Conservation (phyloP, 1,284 basidiomycete species). For the Mycena citricolor region DNA sequence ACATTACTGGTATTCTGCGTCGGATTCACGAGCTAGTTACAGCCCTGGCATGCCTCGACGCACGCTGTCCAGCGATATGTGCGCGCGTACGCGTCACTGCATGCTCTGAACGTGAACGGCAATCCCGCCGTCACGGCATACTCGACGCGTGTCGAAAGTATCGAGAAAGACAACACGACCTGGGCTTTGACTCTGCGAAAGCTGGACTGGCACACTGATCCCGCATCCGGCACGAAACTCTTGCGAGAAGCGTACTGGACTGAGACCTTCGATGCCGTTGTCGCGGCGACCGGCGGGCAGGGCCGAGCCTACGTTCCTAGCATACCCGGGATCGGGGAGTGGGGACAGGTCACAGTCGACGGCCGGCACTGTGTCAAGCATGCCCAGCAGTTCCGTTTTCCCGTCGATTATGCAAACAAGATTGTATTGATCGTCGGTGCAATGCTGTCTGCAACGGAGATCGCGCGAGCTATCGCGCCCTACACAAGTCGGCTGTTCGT, state of each 20-base stretch:
- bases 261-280: conserved; percentile 24
- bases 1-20: neutral
- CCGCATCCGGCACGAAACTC: conserved; percentile 17
- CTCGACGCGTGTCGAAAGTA: conserved; percentile 27
- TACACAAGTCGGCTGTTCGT: conserved; percentile 15
- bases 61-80: conserved; percentile 24
- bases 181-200: conserved; percentile 25
- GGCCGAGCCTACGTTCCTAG: conserved; percentile 19
- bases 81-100: conserved; percentile 27
- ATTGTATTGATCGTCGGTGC: conserved; percentile 23
- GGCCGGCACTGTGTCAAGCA: conserved; percentile 21
- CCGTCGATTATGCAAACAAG: conserved; percentile 23
- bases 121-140: conserved; percentile 22
- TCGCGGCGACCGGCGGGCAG: conserved; percentile 20
- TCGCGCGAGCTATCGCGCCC: conserved; percentile 23
- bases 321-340: conserved; percentile 21
- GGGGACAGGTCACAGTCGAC: conserved; percentile 16
- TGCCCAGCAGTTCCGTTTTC: conserved; percentile 22
- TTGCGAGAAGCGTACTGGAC: conserved; percentile 22
- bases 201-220: conserved; percentile 19
- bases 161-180: conserved; percentile 21
- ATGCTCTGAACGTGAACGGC: conserved; percentile 26
- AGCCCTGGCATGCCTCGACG: conserved; percentile 22
- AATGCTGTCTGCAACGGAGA: conserved; percentile 21
- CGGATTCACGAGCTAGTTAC: conserved; percentile 1